A percentile compares a stretch with the other conserved stretches of the same genome.
These are phyloP conservation scores for Taphrina pruni DNA, from an alignment of 1,139 yeast genomes.

Conservation along the genomic window DNA sequence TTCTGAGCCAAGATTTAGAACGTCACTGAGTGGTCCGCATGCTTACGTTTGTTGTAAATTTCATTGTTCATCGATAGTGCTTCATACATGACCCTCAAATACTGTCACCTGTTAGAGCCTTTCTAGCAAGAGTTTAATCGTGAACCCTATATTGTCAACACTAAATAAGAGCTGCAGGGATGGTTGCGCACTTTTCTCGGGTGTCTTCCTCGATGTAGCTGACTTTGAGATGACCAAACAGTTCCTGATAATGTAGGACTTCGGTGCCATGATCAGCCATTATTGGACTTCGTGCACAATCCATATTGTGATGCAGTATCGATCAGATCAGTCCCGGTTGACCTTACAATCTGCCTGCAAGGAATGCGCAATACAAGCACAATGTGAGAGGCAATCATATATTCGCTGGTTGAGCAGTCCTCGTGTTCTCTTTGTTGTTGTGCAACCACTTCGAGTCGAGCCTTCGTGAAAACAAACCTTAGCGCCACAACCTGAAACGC, in stretches of 20 bases:
- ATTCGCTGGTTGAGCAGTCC: too few species aligned
- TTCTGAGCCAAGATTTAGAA: not conserved
- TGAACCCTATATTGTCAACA: not conserved
- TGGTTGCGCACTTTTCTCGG: conserved; percentile 62
- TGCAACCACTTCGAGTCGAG: too few species aligned
- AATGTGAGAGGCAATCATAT: too few species aligned
- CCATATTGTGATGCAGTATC: too few species aligned
- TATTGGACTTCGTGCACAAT: not conserved
- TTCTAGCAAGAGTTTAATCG: not conserved
- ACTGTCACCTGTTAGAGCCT: not conserved
- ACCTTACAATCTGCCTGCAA: too few species aligned
- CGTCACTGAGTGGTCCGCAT: not conserved
- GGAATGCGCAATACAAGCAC: too few species aligned
- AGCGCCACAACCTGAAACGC: too few species aligned
- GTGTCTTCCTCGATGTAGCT: conserved; percentile 72
- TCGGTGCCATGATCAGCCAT: conserved; percentile 1
- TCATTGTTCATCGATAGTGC: not conserved
- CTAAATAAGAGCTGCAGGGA: not conserved
- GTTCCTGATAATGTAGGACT: conserved; percentile 43
- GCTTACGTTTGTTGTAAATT: not conserved
- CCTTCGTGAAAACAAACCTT: too few species aligned
- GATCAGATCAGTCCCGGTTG: too few species aligned
- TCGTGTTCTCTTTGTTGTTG: too few species aligned
- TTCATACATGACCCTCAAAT: conserved; percentile 15
- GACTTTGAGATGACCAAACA: conserved; percentile 56